phyloP scores from a whole-genome alignment of 495 filamentous ascomycete species.

The Penicillium desertorum region DNA sequence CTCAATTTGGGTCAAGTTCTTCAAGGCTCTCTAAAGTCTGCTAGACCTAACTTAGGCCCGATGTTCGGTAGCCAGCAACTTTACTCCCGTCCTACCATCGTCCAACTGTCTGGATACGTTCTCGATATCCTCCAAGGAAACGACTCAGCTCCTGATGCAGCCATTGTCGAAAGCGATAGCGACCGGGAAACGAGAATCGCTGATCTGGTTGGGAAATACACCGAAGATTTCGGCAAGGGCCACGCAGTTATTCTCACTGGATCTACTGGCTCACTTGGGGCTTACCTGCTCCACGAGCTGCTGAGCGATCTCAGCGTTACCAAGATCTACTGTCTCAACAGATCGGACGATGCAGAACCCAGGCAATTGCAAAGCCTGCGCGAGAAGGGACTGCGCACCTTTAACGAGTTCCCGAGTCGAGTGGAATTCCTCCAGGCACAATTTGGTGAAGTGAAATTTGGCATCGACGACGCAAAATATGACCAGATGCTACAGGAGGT shows the following conservation, averaged over 20 bases:
- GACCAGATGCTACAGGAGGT: slow-evolving; percentile 14
- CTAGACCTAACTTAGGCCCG: slow-evolving; percentile 8
- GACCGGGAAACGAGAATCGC: not conserved
- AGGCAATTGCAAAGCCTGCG: slow-evolving; percentile 22
- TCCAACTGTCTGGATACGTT: not conserved
- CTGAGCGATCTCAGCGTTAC: slow-evolving; percentile 36
- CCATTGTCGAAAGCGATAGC: not conserved
- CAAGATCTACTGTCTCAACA: slow-evolving; percentile 56
- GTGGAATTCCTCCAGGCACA: slow-evolving; percentile 38
- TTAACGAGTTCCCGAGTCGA: slow-evolving; percentile 10
- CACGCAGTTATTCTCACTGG: slow-evolving; percentile 51
- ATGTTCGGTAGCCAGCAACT: slow-evolving; percentile 5
- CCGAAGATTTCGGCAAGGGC: slow-evolving; percentile 42
- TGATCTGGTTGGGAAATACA: not conserved
- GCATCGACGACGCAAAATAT: slow-evolving; percentile 17
- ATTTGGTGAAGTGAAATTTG: slow-evolving; percentile 14
- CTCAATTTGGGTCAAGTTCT: too few species aligned
- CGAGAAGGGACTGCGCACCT: slow-evolving; percentile 13
- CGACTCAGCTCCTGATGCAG: too few species aligned
- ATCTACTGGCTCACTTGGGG: slow-evolving; percentile 56
- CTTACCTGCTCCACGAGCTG: slow-evolving; percentile 53
- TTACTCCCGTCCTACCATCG: slow-evolving; percentile 14
- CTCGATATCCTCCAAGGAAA: too few species aligned
- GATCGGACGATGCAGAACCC: slow-evolving; percentile 26
- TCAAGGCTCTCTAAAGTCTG: too few species aligned